Evolutionary conservation across 208 protist species (phyloP).

Genomic region (Acanthamoeba lenticulata): DNA sequence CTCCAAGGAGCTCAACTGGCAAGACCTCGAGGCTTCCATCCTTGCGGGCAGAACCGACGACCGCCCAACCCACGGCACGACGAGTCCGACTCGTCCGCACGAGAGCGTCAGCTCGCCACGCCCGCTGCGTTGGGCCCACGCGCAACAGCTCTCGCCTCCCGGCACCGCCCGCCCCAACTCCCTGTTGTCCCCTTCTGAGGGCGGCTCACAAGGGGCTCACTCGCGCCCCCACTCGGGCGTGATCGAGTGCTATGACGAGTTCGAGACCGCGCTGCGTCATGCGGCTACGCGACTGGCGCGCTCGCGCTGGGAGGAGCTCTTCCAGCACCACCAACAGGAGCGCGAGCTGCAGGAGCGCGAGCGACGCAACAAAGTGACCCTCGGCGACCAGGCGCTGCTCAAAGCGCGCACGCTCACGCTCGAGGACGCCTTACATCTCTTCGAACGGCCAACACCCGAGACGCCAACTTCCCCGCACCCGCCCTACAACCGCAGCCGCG

Average conservation of each 20-base stretch:
- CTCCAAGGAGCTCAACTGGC: conserved; percentile 35
- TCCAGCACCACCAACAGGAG: neutral
- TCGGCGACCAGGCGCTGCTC: neutral
- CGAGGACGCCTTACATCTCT: neutral
- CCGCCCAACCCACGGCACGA: no score
- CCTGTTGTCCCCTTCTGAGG: neutral
- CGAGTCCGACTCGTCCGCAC: no score
- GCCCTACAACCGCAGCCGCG: neutral
- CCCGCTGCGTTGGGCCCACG: neutral
- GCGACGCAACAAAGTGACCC: neutral
- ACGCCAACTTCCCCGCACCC: neutral
- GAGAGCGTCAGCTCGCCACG: neutral
- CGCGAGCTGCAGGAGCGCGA: conserved; percentile 12
- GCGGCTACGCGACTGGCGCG: neutral
- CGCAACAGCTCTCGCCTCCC: neutral
- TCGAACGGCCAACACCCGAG: neutral
- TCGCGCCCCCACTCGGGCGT: neutral
- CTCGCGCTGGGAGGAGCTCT: conserved; percentile 49
- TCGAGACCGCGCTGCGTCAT: neutral
- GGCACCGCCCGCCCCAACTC: neutral
- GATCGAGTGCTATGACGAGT: neutral
- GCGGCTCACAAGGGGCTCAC: neutral
- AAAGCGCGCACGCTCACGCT: neutral
- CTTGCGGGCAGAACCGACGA: conserved; percentile 29
- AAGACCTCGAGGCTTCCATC: conserved; percentile 57